These are phyloP conservation scores for Chaetomidium leptoderma DNA, from an alignment of 495 filamentous ascomycete genomes.

Conservation along the genomic window DNA sequence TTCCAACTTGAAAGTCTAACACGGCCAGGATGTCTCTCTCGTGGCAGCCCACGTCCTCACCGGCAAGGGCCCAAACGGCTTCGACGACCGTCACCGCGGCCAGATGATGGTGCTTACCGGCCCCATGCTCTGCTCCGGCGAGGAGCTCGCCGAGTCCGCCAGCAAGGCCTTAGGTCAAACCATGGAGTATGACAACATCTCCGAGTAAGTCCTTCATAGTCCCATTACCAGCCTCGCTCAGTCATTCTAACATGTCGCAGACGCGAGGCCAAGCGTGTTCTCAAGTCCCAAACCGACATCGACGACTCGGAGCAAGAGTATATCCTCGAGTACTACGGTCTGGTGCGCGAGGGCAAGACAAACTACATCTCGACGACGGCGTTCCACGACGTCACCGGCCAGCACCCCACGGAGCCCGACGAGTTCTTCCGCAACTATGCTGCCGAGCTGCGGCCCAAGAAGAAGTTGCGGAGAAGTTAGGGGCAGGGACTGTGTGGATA, in stretches of 20 bases:
- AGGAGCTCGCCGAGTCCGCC: constrained; percentile 50
- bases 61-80: constrained; percentile 50
- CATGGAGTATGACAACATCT: constrained; percentile 53
- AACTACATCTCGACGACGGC: constrained; percentile 56
- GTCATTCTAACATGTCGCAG: constrained; percentile 24
- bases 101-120: constrained; percentile 54
- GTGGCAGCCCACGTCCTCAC: constrained; percentile 51
- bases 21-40: constrained; percentile 45
- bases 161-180: constrained; percentile 46
- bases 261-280: constrained; percentile 45
- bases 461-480: constrained; percentile 22
- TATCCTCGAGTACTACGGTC: constrained; percentile 55
- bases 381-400: constrained; percentile 53
- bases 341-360: constrained; percentile 56
- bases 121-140: constrained; percentile 50
- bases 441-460: constrained; percentile 44
- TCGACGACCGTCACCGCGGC: constrained; percentile 52
- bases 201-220: constrained; percentile 35
- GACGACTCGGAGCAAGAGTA: constrained; percentile 51
- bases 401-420: constrained; percentile 44
- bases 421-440: constrained; percentile 53
- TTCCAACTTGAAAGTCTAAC: neutral
- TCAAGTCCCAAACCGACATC: constrained; percentile 38
- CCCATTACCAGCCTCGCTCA: neutral
- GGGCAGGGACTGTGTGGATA: too few species aligned